Conservation (phyloP, 1,139 yeast genomes). For the Taphrina communis region DNA sequence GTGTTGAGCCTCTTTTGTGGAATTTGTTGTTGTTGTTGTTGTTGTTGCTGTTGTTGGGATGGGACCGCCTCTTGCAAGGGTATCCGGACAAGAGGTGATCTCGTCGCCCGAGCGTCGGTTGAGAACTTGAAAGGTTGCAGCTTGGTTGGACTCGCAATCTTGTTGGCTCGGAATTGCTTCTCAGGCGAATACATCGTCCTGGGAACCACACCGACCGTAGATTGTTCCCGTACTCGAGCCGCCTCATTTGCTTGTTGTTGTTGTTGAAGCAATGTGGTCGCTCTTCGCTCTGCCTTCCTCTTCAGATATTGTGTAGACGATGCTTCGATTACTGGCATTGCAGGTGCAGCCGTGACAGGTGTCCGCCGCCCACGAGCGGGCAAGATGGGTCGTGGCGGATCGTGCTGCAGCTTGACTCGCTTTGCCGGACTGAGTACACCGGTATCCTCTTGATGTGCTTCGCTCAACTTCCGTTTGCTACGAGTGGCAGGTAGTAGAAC, state of each 20-base stretch:
- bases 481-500: not conserved
- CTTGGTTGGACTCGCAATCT: constrained; percentile 16
- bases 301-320: not conserved
- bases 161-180: constrained; percentile 14
- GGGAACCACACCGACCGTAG: constrained; percentile 8
- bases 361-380: not conserved
- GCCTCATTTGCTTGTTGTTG: not conserved
- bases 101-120: constrained; percentile 8
- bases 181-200: constrained; percentile 21
- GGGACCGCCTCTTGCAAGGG: not conserved
- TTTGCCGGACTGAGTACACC: constrained; percentile 19
- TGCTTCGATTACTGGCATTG: not conserved
- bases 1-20: not conserved
- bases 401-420: constrained; percentile 12
- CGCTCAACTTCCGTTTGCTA: constrained; percentile 18
- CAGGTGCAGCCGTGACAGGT: not conserved
- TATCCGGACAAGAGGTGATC: constrained; percentile 6
- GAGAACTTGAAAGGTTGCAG: constrained; percentile 23
- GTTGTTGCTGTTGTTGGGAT: not conserved
- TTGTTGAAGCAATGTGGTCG: not conserved
- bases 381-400: constrained; percentile 4
- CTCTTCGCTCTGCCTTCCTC: constrained; percentile 2
- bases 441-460: not conserved
- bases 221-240: not conserved
- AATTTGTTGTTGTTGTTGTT: no score